These are phyloP conservation scores for Trametes pubescens DNA, from an alignment of 1,284 basidiomycete genomes.

Conservation along the genomic window DNA sequence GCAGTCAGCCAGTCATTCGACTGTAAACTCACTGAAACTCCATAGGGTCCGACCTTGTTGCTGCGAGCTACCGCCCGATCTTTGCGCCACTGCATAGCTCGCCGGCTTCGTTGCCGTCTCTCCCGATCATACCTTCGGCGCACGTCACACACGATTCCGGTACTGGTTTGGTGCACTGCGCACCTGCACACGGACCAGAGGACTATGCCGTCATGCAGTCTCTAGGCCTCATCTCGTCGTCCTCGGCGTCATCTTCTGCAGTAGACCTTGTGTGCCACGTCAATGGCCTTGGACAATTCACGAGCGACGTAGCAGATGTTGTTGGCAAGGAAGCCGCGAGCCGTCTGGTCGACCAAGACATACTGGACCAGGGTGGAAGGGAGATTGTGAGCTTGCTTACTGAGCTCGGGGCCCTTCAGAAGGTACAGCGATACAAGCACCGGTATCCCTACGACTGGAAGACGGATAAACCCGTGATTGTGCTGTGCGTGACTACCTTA, in stretches of 20 bases:
- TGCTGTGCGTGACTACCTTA: conserved; percentile 63
- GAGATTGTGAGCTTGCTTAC: conserved; percentile 73
- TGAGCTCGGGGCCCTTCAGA: conserved; percentile 66
- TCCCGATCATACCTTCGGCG: conserved; percentile 58
- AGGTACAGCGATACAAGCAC: conserved; percentile 81
- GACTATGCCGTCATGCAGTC: conserved; percentile 84
- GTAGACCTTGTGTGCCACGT: conserved; percentile 77
- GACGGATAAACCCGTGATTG: conserved; percentile 92
- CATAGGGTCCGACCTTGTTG: conserved; percentile 71
- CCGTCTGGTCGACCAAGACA: conserved; percentile 73
- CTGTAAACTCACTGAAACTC: not conserved
- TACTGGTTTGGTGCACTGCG: conserved; percentile 97
- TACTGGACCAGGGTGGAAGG: conserved; percentile 76
- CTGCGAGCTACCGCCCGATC: conserved; percentile 72
- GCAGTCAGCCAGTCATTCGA: not conserved
- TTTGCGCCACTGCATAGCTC: conserved; percentile 53
- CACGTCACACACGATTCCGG: conserved; percentile 92
- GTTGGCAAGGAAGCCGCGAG: conserved; percentile 55
- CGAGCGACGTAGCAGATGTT: conserved; percentile 59
- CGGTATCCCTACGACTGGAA: conserved; percentile 98
- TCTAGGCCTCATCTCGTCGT: conserved; percentile 54
- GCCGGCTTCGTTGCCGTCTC: conserved; percentile 30
- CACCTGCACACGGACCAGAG: conserved; percentile 94
- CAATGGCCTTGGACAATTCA: conserved; percentile 83
- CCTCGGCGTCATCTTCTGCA: conserved; percentile 14